These are phyloP conservation scores for Xylaria polymorpha DNA, from an alignment of 2,329 filamentous ascomycete genomes.

Conservation along the genomic window DNA sequence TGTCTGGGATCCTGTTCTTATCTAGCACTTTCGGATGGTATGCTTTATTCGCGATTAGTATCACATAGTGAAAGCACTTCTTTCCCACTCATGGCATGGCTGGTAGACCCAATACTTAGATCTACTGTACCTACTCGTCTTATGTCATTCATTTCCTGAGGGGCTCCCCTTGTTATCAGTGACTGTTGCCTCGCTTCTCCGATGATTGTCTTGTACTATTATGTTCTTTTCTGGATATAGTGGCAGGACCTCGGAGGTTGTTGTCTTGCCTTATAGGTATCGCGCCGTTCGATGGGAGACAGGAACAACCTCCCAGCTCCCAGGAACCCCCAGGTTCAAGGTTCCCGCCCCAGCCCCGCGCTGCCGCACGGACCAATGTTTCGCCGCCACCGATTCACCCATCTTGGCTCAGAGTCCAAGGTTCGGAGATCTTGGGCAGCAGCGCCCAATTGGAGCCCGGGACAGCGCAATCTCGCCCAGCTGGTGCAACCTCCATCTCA, in stretches of 20 bases:
- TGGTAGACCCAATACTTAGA: constrained; percentile 25
- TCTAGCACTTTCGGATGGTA: neutral
- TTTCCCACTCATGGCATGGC: constrained; percentile 6
- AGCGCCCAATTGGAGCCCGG: constrained; percentile 41
- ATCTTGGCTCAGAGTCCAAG: constrained; percentile 28
- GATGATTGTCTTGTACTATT: neutral
- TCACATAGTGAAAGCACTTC: constrained; percentile 27
- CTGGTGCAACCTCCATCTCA: constrained; percentile 40
- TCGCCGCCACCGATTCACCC: constrained; percentile 29
- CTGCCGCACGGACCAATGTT: constrained; percentile 34
- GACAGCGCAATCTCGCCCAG: constrained; percentile 32
- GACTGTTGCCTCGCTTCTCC: constrained; percentile 19
- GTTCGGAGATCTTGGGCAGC: constrained; percentile 38
- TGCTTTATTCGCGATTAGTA: constrained; percentile 24
- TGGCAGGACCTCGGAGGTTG: neutral
- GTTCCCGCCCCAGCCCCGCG: constrained; percentile 1
- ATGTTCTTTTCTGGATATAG: neutral
- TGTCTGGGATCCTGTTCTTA: neutral
- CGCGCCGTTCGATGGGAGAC: constrained; percentile 5
- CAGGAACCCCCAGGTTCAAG: neutral
- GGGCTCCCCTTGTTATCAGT: constrained; percentile 14
- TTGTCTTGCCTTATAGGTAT: constrained; percentile 9
- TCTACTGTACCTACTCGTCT: constrained; percentile 10
- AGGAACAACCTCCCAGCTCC: neutral
- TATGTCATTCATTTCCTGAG: constrained; percentile 3